Evolutionary conservation across 140 eudicot genomes (phyloP), one percentile per base, ranked within the genome.

Genomic region (Oenanthe javanica): DNA sequence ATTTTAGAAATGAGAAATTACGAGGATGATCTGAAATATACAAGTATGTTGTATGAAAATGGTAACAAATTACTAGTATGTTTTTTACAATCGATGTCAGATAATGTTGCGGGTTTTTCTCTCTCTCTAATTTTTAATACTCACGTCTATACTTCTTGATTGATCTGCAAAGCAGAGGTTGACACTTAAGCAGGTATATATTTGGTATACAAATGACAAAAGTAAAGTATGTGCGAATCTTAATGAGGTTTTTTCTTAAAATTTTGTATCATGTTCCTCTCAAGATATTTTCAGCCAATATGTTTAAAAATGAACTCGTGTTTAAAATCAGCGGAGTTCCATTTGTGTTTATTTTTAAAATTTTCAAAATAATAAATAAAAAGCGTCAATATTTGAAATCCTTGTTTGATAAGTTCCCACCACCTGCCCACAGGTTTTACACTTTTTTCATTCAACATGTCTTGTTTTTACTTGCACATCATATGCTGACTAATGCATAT

Each of bases 1-100:
- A 82, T 78, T 81, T 90, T n/a, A 87, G 89, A 83, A 87, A 51
- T 45, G 14, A 21, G 7, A 47, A 67, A 6, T 48, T 12, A 79
- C 31, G 47, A 21, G 14, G 40, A 43, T n/a, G 36, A 1, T 1
- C 8, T 72, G 4, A 8, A 72, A 13, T n/a, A 2, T 4, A 31
- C 31, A 46, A 73, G 27, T 10, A 3, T 21, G 19, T 73, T 73
- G 19, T 11, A 31, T 31, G 21, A 31, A 27, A 67, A 27, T 67
- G 2, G 42, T 27, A 14, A 67, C 45, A 67, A 31, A 31, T 42
- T 50, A 12, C 13, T 1, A 50, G 31, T 31, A 31, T 31, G 0
- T 59, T 1, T 11, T 61, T 9, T 8, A 23, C 14, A n/a, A 5
- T n/a, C 31, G 10, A 21, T 19, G n/a, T 61, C 69, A n/a, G 31